These are phyloP conservation scores for Cantharellus cinnabarinus DNA, from an alignment of 768 basidiomycete species.

Conservation along the genomic window DNA sequence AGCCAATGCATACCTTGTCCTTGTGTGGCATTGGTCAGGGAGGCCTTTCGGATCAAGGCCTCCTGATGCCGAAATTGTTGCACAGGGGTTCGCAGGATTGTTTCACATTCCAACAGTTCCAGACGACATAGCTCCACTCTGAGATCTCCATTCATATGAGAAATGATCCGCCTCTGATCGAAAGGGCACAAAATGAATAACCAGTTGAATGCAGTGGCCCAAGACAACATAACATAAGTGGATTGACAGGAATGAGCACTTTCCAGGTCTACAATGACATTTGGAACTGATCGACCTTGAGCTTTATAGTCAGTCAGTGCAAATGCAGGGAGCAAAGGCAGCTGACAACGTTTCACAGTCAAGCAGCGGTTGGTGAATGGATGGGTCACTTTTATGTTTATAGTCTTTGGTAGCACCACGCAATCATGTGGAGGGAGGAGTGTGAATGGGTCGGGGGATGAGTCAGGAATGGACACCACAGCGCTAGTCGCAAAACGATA, in stretches of 20 bases:
- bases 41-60: no score
- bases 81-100: no score
- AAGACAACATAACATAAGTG: constrained; percentile 26
- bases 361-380: constrained; percentile 10
- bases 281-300: constrained; percentile 18
- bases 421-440: constrained; percentile 9
- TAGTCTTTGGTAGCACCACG: constrained; percentile 12
- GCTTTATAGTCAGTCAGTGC: constrained; percentile 23
- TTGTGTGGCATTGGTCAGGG: no score
- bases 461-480: constrained; percentile 11
- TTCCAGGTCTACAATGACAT: constrained; percentile 1
- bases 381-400: constrained; percentile 12
- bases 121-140: no score
- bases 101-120: no score
- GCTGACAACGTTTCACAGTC: constrained; percentile 15
- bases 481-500: constrained; percentile 10
- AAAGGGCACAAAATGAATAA: constrained; percentile 17
- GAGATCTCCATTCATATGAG: no score
- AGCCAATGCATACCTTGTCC: no score
- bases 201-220: constrained; percentile 14
- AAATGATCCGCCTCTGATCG: no score
- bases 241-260: constrained; percentile 16
- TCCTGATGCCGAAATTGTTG: no score
- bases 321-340: constrained; percentile 21
- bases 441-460: constrained; percentile 7